These are phyloP conservation scores for Wickerhamomyces sp. DNA, from an alignment of 1,139 yeast species.

Conservation along the genomic window DNA sequence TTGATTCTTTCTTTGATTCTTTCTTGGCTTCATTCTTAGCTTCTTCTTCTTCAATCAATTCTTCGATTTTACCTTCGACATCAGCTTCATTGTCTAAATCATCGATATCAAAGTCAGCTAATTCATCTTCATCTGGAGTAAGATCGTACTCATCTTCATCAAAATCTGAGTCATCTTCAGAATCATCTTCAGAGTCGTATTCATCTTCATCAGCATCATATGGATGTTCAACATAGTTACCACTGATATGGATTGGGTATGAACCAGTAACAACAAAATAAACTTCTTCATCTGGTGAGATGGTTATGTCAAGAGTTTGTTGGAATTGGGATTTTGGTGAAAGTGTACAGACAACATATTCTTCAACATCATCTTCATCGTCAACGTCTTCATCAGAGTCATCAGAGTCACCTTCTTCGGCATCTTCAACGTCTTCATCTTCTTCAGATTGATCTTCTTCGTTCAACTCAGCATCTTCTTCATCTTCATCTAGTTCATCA, in stretches of 20 bases:
- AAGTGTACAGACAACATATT: conserved; percentile 81
- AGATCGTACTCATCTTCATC: conserved; percentile 77
- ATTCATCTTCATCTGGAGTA: conserved; percentile 90
- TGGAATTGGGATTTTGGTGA: conserved; percentile 83
- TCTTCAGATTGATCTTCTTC: conserved; percentile 28
- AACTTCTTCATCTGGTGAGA: conserved; percentile 91
- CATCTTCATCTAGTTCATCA: conserved; percentile 29
- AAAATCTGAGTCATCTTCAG: conserved; percentile 44
- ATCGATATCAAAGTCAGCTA: conserved; percentile 51
- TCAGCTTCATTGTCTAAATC: conserved; percentile 64
- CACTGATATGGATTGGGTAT: conserved; percentile 84
- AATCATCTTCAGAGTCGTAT: conserved; percentile 44
- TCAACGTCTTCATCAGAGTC: conserved; percentile 42
- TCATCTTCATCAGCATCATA: conserved; percentile 64
- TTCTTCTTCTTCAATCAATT: conserved; percentile 40
- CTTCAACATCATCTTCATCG: conserved; percentile 66
- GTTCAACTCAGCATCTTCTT: conserved; percentile 20
- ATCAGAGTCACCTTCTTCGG: conserved; percentile 24
- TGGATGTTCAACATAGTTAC: conserved; percentile 96
- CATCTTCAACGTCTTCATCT: conserved; percentile 28
- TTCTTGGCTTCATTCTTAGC: conserved; percentile 33
- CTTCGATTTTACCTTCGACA: conserved; percentile 38
- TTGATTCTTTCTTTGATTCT: conserved; percentile 26
- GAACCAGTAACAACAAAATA: conserved; percentile 94
- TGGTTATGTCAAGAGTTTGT: conserved; percentile 85